Evolutionary conservation across 768 basidiomycete species (phyloP), one percentile per base, ranked within the genome.

Genomic region (Suillus lakei): DNA sequence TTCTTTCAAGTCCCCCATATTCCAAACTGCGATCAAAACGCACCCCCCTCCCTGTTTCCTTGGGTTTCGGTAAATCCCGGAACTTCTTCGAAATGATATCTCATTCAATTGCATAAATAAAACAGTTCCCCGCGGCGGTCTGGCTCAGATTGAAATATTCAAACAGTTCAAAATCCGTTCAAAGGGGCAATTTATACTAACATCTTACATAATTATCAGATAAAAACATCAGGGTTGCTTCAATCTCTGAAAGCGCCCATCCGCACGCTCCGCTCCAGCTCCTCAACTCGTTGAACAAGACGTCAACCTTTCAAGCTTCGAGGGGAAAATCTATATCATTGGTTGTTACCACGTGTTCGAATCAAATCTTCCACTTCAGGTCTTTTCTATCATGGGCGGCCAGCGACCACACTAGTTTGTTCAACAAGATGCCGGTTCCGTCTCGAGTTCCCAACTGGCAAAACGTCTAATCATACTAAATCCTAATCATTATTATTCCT

Each of bases 401-500:
- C n/a, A 30, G 23, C 32, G 21, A 21, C 32, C 15, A 58, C 56
- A 53, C 13, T n/a, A n/a, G n/a, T n/a, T 55, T 55, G 34, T 55
- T 36, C 54, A 12, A 62, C 50, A 50, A 50, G 50, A 53, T 36
- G 38, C 67, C 68, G 67, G 68, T 21, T n/a, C n/a, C n/a, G n/a
- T n/a, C n/a, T n/a, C n/a, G n/a, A n/a, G n/a, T n/a, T n/a, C n/a
- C n/a, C n/a, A n/a, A n/a, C 63, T 74, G 70, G 61, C 60, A 69
- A 76, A 74, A 75, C 69, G 76, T 68, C 64, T 76, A 74, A 75
- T 70, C 65, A 77, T 64, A 68, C 63, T 77, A 75, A 77, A 72
- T 75, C 63, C 28, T 66, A 72, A 74, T 75, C 70, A 66, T 67
- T 65, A 18, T 18, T 30, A 30, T 53, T 18, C 21, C 12, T 34